These are phyloP conservation scores for Cyberlindnera mycetangii DNA, from an alignment of 805 yeast species.

Conservation along the genomic window DNA sequence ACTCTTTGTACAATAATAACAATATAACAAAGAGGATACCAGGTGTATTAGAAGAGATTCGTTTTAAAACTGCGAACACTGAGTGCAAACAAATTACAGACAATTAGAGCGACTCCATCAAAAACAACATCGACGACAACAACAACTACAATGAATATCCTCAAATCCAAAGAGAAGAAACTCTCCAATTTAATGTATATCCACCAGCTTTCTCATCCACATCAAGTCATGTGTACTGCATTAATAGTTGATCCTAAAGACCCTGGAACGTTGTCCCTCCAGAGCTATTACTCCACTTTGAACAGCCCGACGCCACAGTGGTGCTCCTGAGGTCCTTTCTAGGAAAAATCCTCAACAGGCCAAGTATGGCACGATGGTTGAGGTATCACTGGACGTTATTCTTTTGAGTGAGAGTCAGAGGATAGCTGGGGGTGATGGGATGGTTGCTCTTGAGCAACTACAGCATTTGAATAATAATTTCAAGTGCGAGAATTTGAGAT, in stretches of 20 bases:
- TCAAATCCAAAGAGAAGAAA: conserved; percentile 17
- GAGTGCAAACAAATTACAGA: background rate
- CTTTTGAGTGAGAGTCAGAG: conserved; percentile 31
- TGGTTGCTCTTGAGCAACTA: conserved; percentile 4
- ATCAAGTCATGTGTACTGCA: conserved; percentile 5
- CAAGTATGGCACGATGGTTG: conserved; percentile 22
- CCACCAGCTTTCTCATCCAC: conserved; percentile 12
- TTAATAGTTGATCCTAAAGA: conserved; percentile 14
- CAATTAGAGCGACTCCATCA: too few species aligned
- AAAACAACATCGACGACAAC: too few species aligned
- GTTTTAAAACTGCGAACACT: background rate
- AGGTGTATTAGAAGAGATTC: background rate
- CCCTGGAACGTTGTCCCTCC: conserved; percentile 10
- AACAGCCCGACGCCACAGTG: conserved; percentile 26
- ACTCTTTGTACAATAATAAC: too few species aligned
- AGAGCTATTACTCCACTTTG: conserved; percentile 21
- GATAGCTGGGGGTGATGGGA: conserved; percentile 24
- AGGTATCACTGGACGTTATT: conserved; percentile 32
- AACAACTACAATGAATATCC: conserved; percentile 11
- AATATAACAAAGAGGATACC: too few species aligned
- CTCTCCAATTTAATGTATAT: conserved; percentile 17
- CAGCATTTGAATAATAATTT: conserved; percentile 23
- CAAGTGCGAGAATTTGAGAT: conserved; percentile 17
- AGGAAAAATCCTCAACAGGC: conserved; percentile 29
- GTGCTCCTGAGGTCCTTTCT: conserved; percentile 31